A percentile compares a stretch with the other conserved stretches of the same genome.
These are phyloP conservation scores for Colletotrichum sp. DNA, from an alignment of 2,329 filamentous ascomycete species.

Conservation along the genomic window DNA sequence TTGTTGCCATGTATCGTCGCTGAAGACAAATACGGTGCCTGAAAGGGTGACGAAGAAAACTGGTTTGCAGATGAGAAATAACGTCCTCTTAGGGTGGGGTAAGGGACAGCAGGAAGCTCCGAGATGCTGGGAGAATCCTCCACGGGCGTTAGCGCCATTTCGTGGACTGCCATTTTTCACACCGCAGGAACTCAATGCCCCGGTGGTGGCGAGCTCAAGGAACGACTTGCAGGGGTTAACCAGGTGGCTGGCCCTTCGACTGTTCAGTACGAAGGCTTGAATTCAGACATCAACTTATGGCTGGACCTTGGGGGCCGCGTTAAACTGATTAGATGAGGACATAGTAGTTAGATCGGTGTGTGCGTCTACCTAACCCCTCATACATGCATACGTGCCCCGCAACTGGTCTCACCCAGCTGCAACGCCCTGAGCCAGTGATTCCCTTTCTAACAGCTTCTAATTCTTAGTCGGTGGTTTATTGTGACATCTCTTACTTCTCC, in stretches of 20 bases:
- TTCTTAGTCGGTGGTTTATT: neutral
- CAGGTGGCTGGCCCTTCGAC: neutral
- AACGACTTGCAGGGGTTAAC: neutral
- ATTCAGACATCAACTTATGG: neutral
- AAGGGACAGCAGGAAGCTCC: slow-evolving; percentile 6
- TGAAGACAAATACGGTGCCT: neutral
- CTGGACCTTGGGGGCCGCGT: neutral
- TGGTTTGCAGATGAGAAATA: neutral
- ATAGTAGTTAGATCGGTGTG: neutral
- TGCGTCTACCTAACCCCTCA: neutral
- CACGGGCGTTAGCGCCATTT: neutral
- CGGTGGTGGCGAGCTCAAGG: neutral
- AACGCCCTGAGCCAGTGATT: neutral
- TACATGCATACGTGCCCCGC: neutral
- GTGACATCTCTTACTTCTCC: neutral
- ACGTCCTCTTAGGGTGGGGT: neutral
- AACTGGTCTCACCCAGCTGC: neutral
- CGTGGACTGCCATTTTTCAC: neutral
- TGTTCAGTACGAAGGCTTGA: neutral
- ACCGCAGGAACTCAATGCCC: neutral
- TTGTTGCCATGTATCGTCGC: neutral
- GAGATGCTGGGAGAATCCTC: slow-evolving; percentile 11
- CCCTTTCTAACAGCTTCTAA: neutral
- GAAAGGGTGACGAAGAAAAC: neutral
- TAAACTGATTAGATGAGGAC: neutral